Conservation (phyloP, 2,329 filamentous ascomycete genomes). For the Talaromyces amestolkiae region DNA sequence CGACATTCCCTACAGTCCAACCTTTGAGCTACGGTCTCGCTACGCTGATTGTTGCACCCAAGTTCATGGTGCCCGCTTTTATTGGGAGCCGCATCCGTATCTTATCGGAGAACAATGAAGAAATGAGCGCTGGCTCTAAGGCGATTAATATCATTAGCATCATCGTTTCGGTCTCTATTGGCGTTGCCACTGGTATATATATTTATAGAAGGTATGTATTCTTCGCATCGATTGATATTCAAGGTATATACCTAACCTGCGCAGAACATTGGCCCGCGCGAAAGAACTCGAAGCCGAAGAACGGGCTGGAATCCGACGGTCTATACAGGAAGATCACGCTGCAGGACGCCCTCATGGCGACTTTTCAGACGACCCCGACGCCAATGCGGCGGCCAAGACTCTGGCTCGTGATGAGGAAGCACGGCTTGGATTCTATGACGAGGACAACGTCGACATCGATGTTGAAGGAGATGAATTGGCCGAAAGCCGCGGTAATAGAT, state of each 20-base stretch:
- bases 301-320: conserved; percentile 38
- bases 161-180: conserved; percentile 66
- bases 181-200: conserved; percentile 72
- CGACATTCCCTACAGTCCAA: conserved; percentile 85
- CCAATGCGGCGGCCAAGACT: conserved; percentile 39
- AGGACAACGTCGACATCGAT: conserved; percentile 40
- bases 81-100: conserved; percentile 80
- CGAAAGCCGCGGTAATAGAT: conserved; percentile 26
- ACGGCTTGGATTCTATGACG: conserved; percentile 40
- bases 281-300: conserved; percentile 51
- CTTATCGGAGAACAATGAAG: conserved; percentile 77
- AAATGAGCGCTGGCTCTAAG: conserved; percentile 77
- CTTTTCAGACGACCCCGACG: conserved; percentile 42
- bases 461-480: conserved; percentile 48
- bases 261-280: conserved; percentile 49
- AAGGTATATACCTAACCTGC: not conserved
- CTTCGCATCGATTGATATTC: not conserved
- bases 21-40: conserved; percentile 74
- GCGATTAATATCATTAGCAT: conserved; percentile 83
- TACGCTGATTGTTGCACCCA: conserved; percentile 78
- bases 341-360: conserved; percentile 33
- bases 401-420: conserved; percentile 46
- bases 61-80: conserved; percentile 87
- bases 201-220: conserved; percentile 67
- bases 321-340: conserved; percentile 36